Base-by-base conservation (phyloP, 1,139 yeast species). In the Zygoascus meyerae region DNA sequence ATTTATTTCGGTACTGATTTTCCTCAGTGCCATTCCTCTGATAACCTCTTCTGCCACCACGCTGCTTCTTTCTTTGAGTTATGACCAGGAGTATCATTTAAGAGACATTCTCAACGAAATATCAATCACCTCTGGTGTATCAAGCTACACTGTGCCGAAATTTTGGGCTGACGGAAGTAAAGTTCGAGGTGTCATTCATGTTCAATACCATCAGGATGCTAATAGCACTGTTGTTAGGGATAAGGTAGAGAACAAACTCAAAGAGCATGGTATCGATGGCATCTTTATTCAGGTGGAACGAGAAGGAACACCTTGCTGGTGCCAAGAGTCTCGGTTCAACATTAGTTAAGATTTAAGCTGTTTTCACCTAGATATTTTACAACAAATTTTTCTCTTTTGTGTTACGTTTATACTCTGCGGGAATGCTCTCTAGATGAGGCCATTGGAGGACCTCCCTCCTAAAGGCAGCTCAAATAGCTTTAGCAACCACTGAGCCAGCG, bases 111-210 rank as follows among this genome's bases (percentile, higher is more conserved):
- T 92, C 35, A 77, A 78, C 52, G 92, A 85, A 48, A 72, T 90
- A 3, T 70, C 81, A 4, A 70, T 75, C 12, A 75, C 86, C 11
- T 82, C 85, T 8, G 97, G 97, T 1, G 85, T 92, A 1, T 78
- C 82, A 43, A 81, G 95, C 1, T 86, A 86, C 57, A 79, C 95
- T 0, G 85, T 90, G 0, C 97, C 97, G 2, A 71, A 95, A 54
- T 90, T 90, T 64, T 90, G 97, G 97, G 86, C 92, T 4, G 76
- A 76, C 44, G 77, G 77, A 12, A 66, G 69, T 34, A 68, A 70
- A 37, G 61, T 60, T 42, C 61, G 69, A 3, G 71, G 72, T 7
- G 63, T 66, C 51, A 72, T 86, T 11, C 95, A 85, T 59, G 71
- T 86, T 14, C 94, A 83, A 61, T 74, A 81, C 40, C 70, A 72